Evolutionary conservation across 208 protist species (phyloP), one percentile per base, ranked within the genome.

Genomic region (Novymonas esmeraldas): DNA sequence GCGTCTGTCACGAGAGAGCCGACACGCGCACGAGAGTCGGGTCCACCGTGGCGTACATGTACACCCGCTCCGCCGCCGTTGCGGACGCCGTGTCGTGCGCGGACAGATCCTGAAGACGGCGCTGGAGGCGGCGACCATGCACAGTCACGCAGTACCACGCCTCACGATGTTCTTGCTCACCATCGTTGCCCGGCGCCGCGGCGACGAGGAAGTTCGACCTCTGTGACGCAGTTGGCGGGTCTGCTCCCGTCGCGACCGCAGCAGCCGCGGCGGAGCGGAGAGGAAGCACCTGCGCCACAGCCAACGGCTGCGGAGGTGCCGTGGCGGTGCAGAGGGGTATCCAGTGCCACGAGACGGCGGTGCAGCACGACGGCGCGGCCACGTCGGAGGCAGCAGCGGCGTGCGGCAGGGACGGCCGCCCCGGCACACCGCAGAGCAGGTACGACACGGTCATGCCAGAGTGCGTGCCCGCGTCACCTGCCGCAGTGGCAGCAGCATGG

Each of bases 391-490:
- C 54, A 44, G 54, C 18, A 22, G 13, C 0, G 54, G 54, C 9
- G 34, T 28, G 6, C 34, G 9, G 18, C 39, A 24, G 18, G 18
- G 13, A 10, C 3, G 29, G 20, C 28, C 28, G 2, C 3, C 38
- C 29, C 18, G 52, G 64, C 11, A 54, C 18, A 34, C 39, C 20
- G 41, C 64, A 70, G 10, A 70, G 34, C 28, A 70, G 28, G 42
- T 61, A 70, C 39, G 64, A 62, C 9, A 6, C 38, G 3, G 46
- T 2, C 6, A 14, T 33, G n/a, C 46, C 7, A 6, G 22, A 20
- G 11, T 28, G 36, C 6, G n/a, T n/a, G n/a, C n/a, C 54, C 34
- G 34, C 18, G 38, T 44, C 34, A 28, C 20, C 34, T 44, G 22
- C n/a, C 54, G 54, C 31, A 44, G 54, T 14, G 18, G 54, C 33